phyloP scores from a whole-genome alignment of 306 rosid species.

The Trifolium repens region DNA sequence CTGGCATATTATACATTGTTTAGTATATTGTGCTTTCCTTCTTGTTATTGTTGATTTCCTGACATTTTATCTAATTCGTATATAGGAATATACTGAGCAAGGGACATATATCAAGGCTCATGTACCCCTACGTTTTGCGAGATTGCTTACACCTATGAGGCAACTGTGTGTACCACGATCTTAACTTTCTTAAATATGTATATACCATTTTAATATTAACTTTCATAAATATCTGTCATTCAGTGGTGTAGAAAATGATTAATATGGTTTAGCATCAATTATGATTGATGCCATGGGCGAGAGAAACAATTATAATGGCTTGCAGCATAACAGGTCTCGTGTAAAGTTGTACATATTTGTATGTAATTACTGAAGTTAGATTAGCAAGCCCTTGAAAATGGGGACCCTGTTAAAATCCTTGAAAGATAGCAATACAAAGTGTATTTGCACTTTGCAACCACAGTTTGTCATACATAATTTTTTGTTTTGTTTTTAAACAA shows the following conservation, averaged over 20 bases:
- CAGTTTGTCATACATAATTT: conserved; percentile 1
- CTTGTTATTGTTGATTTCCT: conserved; percentile 26
- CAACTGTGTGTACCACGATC: conserved; percentile 66
- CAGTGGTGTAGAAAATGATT: conserved; percentile 10
- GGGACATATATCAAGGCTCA: conserved; percentile 90
- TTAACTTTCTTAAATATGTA: conserved; percentile 35
- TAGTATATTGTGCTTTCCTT: not conserved
- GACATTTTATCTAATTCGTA: conserved; percentile 13
- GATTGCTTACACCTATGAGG: conserved; percentile 93
- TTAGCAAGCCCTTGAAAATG: conserved; percentile 28
- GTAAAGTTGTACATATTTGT: conserved; percentile 39
- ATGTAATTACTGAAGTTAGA: conserved; percentile 40
- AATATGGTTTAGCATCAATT: conserved; percentile 17
- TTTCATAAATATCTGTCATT: not conserved
- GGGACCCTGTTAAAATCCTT: conserved; percentile 4
- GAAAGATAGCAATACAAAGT: conserved; percentile 25
- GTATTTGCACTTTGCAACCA: conserved; percentile 12
- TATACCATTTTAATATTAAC: not conserved
- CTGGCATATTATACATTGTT: conserved; percentile 8
- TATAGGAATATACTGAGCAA: conserved; percentile 79
- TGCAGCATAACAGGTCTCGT: conserved; percentile 18
- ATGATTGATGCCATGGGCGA: conserved; percentile 25
- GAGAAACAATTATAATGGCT: not conserved
- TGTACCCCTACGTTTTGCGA: conserved; percentile 93
- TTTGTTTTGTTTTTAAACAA: conserved; percentile 11